Evolutionary conservation across 1,284 basidiomycete species (phyloP).

Genomic region (Quambalaria eucalypti): DNA sequence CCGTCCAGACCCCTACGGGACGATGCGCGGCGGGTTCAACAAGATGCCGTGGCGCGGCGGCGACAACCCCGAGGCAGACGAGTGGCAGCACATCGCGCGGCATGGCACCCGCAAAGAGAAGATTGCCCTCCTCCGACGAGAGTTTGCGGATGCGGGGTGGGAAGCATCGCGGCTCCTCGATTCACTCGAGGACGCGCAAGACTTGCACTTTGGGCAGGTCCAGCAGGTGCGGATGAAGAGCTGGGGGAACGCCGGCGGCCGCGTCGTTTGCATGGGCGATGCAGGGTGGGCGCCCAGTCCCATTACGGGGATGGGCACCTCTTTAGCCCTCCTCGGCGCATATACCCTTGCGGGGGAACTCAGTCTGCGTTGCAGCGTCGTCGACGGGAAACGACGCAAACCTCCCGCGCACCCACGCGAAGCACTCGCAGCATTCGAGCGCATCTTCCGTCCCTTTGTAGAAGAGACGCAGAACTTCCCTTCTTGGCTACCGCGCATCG

Average conservation of each 20-base stretch:
- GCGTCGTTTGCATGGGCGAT: constrained; percentile 26
- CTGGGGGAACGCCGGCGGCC: constrained; percentile 12
- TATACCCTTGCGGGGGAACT: constrained; percentile 26
- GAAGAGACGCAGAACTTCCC: constrained; percentile 16
- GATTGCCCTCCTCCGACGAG: constrained; percentile 11
- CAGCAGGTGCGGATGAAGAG: constrained; percentile 18
- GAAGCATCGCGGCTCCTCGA: constrained; percentile 11
- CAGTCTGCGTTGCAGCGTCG: too few species aligned
- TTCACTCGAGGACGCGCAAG: constrained; percentile 9
- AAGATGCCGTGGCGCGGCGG: constrained; percentile 8
- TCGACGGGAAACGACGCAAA: too few species aligned
- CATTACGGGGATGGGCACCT: constrained; percentile 25
- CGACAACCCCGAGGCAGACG: constrained; percentile 4
- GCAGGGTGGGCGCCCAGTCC: constrained; percentile 26
- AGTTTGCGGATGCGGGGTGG: constrained; percentile 15
- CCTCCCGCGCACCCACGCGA: constrained; percentile 5
- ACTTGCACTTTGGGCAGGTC: constrained; percentile 24
- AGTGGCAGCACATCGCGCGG: constrained; percentile 10
- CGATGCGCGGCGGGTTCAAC: constrained; percentile 8
- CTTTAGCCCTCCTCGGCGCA: constrained; percentile 17
- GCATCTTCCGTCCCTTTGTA: constrained; percentile 15
- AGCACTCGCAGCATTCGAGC: constrained; percentile 17
- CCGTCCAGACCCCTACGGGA: constrained; percentile 23
- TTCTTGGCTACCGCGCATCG: constrained; percentile 12
- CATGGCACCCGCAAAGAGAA: constrained; percentile 8